Evolutionary conservation across 331 rosid species (phyloP).

Genomic region (Quercus phellos): DNA sequence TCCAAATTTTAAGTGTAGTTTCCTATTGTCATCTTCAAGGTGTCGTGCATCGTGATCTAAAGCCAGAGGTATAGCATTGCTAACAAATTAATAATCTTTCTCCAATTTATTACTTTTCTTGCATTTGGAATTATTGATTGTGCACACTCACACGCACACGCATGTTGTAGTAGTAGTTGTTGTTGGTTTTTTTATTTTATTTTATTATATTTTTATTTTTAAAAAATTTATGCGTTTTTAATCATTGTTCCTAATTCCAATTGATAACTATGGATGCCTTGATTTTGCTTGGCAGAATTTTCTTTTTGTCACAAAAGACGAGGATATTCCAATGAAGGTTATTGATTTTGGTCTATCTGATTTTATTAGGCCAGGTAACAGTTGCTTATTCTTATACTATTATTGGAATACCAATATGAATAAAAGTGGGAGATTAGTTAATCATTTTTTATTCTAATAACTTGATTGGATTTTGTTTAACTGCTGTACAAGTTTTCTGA

Average conservation of each 20-base stretch:
- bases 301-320: slow-evolving; percentile 73
- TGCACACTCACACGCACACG: neutral
- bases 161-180: too few relatives aligned
- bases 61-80: slow-evolving; percentile 75
- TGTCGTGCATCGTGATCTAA: slow-evolving; percentile 91
- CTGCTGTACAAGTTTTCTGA: neutral
- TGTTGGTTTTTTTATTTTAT: neutral
- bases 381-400: slow-evolving; percentile 2
- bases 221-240: neutral
- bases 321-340: slow-evolving; percentile 69
- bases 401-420: neutral
- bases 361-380: slow-evolving; percentile 81
- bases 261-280: slow-evolving; percentile 15
- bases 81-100: neutral
- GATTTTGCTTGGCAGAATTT: slow-evolving; percentile 66
- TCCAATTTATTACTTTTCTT: neutral
- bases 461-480: neutral
- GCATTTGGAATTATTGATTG: slow-evolving; percentile 10
- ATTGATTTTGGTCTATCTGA: slow-evolving; percentile 98
- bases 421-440: neutral
- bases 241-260: slow-evolving; percentile 2
- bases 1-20: slow-evolving; percentile 81
- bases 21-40: slow-evolving; percentile 94
- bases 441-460: neutral
- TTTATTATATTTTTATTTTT: too few relatives aligned